Evolutionary conservation across 192 early-diverging fungal genomes (phyloP), one percentile per base, ranked within the genome.

Genomic region (Mortierella alpina): DNA sequence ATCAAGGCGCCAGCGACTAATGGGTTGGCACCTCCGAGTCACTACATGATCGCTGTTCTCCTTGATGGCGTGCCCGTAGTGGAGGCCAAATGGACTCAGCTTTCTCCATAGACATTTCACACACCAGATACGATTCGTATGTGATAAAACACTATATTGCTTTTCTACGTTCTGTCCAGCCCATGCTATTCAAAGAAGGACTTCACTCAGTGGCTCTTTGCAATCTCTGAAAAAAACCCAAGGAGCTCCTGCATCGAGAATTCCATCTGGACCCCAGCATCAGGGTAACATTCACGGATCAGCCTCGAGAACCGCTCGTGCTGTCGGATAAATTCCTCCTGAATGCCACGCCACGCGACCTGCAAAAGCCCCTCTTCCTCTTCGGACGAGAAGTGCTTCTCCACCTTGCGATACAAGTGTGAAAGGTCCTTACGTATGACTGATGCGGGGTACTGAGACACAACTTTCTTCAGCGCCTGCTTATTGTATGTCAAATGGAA

Each of bases 301-400:
- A 96, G 70, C 39, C 91, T 90, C 65, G 94, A 94, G 84, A 95
- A 95, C 31, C 91, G 87, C 65, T 93, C 89, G 56, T 95, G 88
- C 73, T 93, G 92, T 23, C 88, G 85, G 39, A 94, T 89, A 54
- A 95, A 88, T 23, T 97, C 96, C 64, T 96, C 93, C 56, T 95
- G 93, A 48, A 99, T 96, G 8, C 90, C 90, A 56, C 94, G 84
- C 96, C 98, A 98, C 0, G 98, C 92, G 11, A 97, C 92, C 63
- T 95, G 94, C 13, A 95, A 69, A 45, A 99, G 75, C 1, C 92
- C 89, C 50, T 88, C 91, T 72, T 93, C 93, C 18, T 90, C 92
- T 73, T 94, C 93, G 18, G 96, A 94, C 6, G 92, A 87, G 76
- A 94, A 98, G 78, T 98, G 96, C 81, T 98, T 98, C 52, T 97